These are phyloP conservation scores for Penicillium janthinellum DNA, from an alignment of 2,329 filamentous ascomycete species.

Conservation along the genomic window DNA sequence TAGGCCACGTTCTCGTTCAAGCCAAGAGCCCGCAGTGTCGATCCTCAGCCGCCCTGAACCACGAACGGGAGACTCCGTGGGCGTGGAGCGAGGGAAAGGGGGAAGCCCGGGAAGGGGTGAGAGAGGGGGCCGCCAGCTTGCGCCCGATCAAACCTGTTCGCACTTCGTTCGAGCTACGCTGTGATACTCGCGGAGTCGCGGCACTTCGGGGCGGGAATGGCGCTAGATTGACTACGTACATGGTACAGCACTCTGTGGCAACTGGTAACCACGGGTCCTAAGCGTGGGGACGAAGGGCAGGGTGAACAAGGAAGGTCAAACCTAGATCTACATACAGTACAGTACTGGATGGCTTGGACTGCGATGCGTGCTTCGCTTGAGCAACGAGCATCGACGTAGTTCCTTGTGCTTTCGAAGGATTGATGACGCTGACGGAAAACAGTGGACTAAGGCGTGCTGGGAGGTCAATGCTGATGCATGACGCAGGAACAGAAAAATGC, in stretches of 20 bases:
- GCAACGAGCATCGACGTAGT: not conserved
- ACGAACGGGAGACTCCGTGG: not conserved
- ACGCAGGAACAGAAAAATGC: not conserved
- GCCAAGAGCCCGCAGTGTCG: constrained; percentile 3
- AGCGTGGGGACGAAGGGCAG: not conserved
- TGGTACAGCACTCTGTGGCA: not conserved
- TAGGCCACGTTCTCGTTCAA: not conserved
- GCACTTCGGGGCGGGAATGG: not conserved
- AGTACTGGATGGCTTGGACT: not conserved
- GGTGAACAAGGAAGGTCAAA: too few species aligned
- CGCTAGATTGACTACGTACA: not conserved
- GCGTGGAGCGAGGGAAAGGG: not conserved
- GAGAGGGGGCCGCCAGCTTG: not conserved
- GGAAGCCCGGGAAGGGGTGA: not conserved
- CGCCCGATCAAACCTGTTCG: not conserved
- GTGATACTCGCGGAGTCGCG: not conserved
- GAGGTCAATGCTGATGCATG: not conserved
- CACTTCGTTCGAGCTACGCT: not conserved
- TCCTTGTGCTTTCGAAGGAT: not conserved
- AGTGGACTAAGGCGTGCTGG: not conserved
- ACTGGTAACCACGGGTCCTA: not conserved
- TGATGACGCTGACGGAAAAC: not conserved
- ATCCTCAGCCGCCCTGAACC: not conserved
- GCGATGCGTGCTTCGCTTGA: not conserved
- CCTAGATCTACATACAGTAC: not conserved